Percentiles rank a stretch among this genome's conserved stretches.
These are phyloP conservation scores for Plasmodium gonderi DNA, from an alignment of 169 alveolate species.

Conservation along the genomic window DNA sequence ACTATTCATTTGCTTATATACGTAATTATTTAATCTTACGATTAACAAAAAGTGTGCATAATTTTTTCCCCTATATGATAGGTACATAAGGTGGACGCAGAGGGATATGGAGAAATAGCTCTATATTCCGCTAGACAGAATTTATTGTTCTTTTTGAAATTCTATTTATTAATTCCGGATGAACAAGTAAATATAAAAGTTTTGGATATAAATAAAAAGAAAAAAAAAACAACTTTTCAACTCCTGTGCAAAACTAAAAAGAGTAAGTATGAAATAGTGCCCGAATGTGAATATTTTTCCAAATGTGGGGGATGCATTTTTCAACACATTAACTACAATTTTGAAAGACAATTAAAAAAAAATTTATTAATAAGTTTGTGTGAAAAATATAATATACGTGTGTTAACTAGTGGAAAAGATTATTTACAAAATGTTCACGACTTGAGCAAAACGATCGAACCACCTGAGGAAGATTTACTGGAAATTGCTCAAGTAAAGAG, in stretches of 20 bases:
- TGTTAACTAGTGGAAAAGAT: conserved; percentile 27
- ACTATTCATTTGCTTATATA: no score
- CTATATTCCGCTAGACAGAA: conserved; percentile 41
- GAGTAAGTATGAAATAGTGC: conserved; percentile 63
- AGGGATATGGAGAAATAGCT: conserved; percentile 72
- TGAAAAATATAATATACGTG: conserved; percentile 41
- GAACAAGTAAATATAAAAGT: conserved; percentile 72
- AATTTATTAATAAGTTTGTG: conserved; percentile 41
- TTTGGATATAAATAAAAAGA: conserved; percentile 55
- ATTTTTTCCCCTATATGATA: neutral
- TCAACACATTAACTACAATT: conserved; percentile 61
- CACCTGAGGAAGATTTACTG: conserved; percentile 1
- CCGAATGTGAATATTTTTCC: conserved; percentile 60
- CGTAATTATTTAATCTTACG: no score
- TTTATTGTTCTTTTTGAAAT: conserved; percentile 40
- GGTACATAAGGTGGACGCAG: conserved; percentile 58
- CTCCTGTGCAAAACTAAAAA: conserved; percentile 62
- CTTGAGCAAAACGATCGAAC: neutral
- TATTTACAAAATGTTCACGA: conserved; percentile 50
- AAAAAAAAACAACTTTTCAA: conserved; percentile 53
- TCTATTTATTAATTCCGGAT: conserved; percentile 65
- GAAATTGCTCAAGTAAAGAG: conserved; percentile 43
- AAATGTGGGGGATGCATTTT: conserved; percentile 70
- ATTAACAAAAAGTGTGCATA: neutral
- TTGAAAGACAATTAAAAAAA: conserved; percentile 43